Evolutionary conservation across 257 asterid species (phyloP).

Genomic region (Fraxinus pennsylvanica): DNA sequence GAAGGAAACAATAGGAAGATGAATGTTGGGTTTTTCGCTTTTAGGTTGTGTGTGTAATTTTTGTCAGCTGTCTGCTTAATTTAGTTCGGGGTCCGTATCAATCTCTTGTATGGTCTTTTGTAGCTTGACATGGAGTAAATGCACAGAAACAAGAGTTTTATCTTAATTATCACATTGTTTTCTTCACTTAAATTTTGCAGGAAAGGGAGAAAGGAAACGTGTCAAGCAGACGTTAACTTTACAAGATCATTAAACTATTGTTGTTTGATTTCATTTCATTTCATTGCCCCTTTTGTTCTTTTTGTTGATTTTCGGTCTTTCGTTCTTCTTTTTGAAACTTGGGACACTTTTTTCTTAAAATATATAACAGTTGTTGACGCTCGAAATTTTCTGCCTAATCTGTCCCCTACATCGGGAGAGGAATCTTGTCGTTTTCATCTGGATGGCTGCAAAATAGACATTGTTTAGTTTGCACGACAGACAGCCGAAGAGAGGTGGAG

Average conservation of each 20-base stretch:
- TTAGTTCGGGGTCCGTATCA: constrained; percentile 25
- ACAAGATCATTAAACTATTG: constrained; percentile 12
- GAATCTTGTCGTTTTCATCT: not conserved
- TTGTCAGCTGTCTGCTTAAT: constrained; percentile 13
- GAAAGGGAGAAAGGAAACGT: constrained; percentile 22
- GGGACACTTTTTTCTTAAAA: not conserved
- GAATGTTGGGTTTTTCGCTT: not conserved
- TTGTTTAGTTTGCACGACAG: not conserved
- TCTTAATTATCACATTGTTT: constrained; percentile 29
- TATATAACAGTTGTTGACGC: not conserved
- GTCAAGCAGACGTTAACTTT: constrained; percentile 6
- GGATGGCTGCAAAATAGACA: not conserved
- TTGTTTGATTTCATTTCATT: not conserved
- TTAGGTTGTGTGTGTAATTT: constrained; percentile 14
- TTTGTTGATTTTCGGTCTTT: constrained; percentile 7
- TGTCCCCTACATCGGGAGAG: not conserved
- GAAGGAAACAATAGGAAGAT: not conserved
- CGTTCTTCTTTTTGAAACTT: not conserved
- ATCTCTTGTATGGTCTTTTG: not conserved
- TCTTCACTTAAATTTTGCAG: constrained; percentile 29
- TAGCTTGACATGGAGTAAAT: constrained; percentile 35
- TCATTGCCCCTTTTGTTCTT: not conserved
- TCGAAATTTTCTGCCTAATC: not conserved
- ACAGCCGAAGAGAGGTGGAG: not conserved
- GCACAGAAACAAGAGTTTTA: constrained; percentile 20